phyloP scores from a whole-genome alignment of 192 early-diverging fungal genomes.

The Backusella psychrophila region DNA sequence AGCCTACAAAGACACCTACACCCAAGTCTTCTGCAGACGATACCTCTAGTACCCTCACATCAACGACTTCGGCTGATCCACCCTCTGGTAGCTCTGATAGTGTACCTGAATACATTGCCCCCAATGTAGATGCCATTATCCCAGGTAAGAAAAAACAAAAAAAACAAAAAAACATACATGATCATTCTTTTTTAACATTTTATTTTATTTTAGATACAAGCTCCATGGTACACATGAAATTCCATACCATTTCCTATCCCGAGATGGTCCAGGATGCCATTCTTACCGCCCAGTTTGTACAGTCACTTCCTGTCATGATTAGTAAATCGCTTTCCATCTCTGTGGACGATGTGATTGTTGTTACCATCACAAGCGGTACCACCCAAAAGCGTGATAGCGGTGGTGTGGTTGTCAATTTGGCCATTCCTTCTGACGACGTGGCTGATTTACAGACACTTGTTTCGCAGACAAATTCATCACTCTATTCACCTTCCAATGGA shows the following conservation, averaged over 20 bases:
- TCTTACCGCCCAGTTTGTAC: constrained; percentile 30
- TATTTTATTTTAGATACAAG: neutral
- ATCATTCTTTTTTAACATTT: too few species aligned
- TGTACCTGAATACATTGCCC: constrained; percentile 29
- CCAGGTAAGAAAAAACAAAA: constrained; percentile 11
- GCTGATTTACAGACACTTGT: constrained; percentile 6
- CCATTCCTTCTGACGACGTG: constrained; percentile 16
- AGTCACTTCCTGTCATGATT: constrained; percentile 20
- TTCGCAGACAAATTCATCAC: neutral
- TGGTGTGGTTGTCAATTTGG: constrained; percentile 28
- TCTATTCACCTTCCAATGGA: constrained; percentile 18
- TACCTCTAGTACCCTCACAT: neutral
- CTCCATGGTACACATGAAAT: constrained; percentile 17
- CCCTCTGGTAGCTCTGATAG: neutral
- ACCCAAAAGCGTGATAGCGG: neutral
- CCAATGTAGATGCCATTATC: constrained; percentile 22
- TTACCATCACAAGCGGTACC: constrained; percentile 18
- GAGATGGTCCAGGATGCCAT: constrained; percentile 29
- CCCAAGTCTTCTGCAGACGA: neutral
- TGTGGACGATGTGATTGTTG: constrained; percentile 25
- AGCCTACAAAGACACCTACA: neutral
- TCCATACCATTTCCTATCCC: constrained; percentile 24
- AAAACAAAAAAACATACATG: too few species aligned
- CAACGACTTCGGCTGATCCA: neutral
- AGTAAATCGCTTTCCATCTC: constrained; percentile 8